Conservation (phyloP, 2,329 filamentous ascomycete species). For the Verticillium longisporum region DNA sequence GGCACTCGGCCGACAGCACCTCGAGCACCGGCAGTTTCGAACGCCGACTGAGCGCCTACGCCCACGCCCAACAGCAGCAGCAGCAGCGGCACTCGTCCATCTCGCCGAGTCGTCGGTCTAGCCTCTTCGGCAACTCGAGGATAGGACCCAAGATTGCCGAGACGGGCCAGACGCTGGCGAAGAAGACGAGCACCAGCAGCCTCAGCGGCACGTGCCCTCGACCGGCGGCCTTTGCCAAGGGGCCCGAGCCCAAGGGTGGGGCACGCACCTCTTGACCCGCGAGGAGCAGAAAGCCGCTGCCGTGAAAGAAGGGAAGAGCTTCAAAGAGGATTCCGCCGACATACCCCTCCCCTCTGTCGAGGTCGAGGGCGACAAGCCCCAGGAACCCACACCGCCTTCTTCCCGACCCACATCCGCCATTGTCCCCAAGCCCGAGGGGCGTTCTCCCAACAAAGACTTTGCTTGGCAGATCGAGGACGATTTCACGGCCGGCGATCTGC, state of each 20-base stretch:
- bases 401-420: constrained; percentile 14
- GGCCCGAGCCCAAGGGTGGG: constrained; percentile 12
- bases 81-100: constrained; percentile 7
- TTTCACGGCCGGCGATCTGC: constrained; percentile 49
- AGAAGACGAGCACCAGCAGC: constrained; percentile 20
- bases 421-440: constrained; percentile 5
- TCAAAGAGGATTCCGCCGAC: constrained; percentile 13
- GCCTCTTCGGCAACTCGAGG: constrained; percentile 27
- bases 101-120: constrained; percentile 16
- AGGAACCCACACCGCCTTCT: constrained; percentile 10
- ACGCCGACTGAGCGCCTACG: constrained; percentile 5
- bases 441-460: constrained; percentile 44
- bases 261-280: constrained; percentile 14
- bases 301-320: constrained; percentile 2
- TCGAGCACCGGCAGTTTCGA: constrained; percentile 11
- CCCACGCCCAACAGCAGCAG: constrained; percentile 4
- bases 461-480: constrained; percentile 52
- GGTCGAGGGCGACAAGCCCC: constrained; percentile 17
- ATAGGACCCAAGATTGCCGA: constrained; percentile 19
- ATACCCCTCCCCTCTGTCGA: constrained; percentile 27
- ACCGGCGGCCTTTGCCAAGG: constrained; percentile 10
- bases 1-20: constrained; percentile 6
- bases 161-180: constrained; percentile 21
- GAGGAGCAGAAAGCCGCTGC: constrained; percentile 5
- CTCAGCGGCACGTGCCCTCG: constrained; percentile 6